Evolutionary conservation across 345 rosid species (phyloP), one percentile per base, ranked within the genome.

Genomic region (Populus deltoides): DNA sequence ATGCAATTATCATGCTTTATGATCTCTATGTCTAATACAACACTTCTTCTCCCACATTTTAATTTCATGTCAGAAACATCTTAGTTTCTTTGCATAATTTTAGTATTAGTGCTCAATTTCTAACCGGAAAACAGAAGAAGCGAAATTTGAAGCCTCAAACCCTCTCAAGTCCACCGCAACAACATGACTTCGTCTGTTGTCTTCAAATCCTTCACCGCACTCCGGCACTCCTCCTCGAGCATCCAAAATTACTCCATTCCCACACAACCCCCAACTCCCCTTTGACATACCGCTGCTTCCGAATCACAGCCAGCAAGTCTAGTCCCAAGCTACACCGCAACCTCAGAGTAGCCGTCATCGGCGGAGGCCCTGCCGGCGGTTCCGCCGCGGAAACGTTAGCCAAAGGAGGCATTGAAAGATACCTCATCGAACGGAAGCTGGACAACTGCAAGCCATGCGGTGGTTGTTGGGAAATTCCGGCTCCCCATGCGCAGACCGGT

Each of bases 361-460:
- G 97, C 2, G 99, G 98, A 0, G 99, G 98, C 43, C 99, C 99
- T 0, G 99, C 96, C 0, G 98, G 97, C 0, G 98, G 99, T 10
- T 16, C 94, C 0, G 97, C 98, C 0, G 98, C 98, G 0, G 97
- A 95, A 68, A 80, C 97, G 5, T 87, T 95, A 18, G 97, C 97
- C 0, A 84, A 92, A 68, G 93, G 97, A n/a, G 98, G 98, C 0
- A 84, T 94, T 17, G 98, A 94, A 84, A 92, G 97, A 51, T 80
- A 87, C 80, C 90, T 94, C 24, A 89, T 94, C 57, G 98, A 94
- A 79, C 87, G 98, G 35, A 93, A 95, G 88, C 87, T 95, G 68
- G 97, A 95, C 81, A 95, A 95, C 82, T 90, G 92, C 85, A 95
- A 95, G 83, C 98, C 99, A 2, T 94, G 99, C 75, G 97, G 27